Conservation (phyloP, 2,329 filamentous ascomycete species). For the Aspergillus felis region DNA sequence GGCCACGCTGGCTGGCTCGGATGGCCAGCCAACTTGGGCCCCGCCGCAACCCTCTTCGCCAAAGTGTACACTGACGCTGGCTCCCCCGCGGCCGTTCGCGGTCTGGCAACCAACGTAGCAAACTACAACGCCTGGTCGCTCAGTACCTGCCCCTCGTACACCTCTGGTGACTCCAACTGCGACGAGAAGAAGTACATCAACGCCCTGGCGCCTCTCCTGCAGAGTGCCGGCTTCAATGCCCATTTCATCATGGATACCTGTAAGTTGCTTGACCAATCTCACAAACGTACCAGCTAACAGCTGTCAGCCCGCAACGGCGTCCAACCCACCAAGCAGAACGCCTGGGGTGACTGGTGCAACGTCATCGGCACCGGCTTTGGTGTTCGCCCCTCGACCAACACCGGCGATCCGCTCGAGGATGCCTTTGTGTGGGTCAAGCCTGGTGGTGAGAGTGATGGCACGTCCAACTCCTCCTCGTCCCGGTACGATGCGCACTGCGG, state of each 20-base stretch:
- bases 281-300: not conserved
- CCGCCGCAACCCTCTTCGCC: conserved; percentile 48
- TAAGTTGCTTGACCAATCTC: conserved; percentile 13
- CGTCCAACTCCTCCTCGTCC: conserved; percentile 45
- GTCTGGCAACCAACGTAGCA: conserved; percentile 55
- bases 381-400: conserved; percentile 56
- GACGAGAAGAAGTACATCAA: conserved; percentile 54
- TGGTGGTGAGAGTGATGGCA: conserved; percentile 54
- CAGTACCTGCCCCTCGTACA: conserved; percentile 43
- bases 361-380: conserved; percentile 62
- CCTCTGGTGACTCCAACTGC: conserved; percentile 46
- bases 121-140: conserved; percentile 57
- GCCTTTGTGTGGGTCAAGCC: conserved; percentile 71
- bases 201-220: conserved; percentile 45
- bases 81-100: conserved; percentile 47
- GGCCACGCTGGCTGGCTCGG: conserved; percentile 61
- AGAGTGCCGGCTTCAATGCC: conserved; percentile 47
- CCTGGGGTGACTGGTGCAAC: conserved; percentile 68
- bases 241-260: conserved; percentile 55
- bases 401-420: conserved; percentile 57
- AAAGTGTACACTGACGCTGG: conserved; percentile 46
- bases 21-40: conserved; percentile 57
- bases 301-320: conserved; percentile 55
- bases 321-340: conserved; percentile 53
- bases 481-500: conserved; percentile 57